Base-by-base conservation (phyloP, 2,329 filamentous ascomycete genomes). In the Hirsutella minnesotensis region DNA sequence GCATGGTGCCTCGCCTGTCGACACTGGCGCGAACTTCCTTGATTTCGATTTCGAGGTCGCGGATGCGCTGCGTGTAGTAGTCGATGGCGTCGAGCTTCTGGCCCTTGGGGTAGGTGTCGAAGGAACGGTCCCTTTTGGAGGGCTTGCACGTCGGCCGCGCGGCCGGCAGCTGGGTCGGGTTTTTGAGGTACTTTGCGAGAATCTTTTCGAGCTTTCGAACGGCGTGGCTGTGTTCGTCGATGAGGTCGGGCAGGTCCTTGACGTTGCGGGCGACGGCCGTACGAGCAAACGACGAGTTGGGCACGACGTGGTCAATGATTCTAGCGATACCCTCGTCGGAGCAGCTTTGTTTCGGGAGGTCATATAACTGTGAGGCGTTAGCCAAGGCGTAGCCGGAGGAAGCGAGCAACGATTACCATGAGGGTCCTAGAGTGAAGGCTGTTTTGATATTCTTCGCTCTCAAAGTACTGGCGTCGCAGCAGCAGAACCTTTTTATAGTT, bases 41-140 rank as follows among this genome's bases (percentile, higher is more conserved):
- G 62, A 98, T 88, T 56, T 94, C 78, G 10, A 79, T 62, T 59
- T 96, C 90, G 30, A 98, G 72, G 39, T 81, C 73, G 51, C 80
- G 79, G 56, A 98, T 95, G 16, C 89, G 81, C 42, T 83, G 76
- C 0, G 88, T 94, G 42, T 94, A 70, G 55, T 95, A 96, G 48
- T 95, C 86, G 55, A 98, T 96, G 16, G 92, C 87, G 57, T 98
- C 92, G 4, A 96, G 76, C 58, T 88, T 90, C 50, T 85, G 77
- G 13, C 77, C 77, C 29, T 73, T 76, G 20, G 81, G 71, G 50
- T 80, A 81, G 2, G 75, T 77, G 38, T 61, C 64, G 51, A 78
- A 81, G 1, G 78, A 73, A 44, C 77, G 79, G 53, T 95, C 86
- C 49, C 83, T 83, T 58, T 88, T 90, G 12, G 83, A 83, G 0